phyloP scores from a whole-genome alignment of 2,329 filamentous ascomycete species.

The Trichoderma breve region DNA sequence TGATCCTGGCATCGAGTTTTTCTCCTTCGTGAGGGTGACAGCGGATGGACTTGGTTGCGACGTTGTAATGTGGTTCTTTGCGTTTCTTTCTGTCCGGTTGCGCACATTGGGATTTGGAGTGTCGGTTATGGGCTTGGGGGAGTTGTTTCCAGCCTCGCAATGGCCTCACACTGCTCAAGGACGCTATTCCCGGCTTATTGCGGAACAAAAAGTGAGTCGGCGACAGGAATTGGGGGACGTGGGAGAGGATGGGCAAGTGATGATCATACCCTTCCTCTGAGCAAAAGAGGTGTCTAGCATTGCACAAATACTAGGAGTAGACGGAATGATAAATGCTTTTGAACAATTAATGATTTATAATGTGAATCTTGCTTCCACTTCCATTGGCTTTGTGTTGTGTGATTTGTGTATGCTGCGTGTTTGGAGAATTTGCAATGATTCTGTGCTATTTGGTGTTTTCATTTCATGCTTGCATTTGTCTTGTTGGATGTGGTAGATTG shows the following conservation, averaged over 20 bases:
- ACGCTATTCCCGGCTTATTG: slow-evolving; percentile 21
- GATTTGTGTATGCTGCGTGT: neutral
- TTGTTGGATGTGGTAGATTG: neutral
- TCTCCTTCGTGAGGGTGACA: slow-evolving; percentile 17
- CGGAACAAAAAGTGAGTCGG: slow-evolving; percentile 20
- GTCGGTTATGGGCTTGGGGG: neutral
- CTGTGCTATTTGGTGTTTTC: neutral
- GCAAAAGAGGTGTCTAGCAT: slow-evolving; percentile 35
- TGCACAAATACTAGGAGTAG: slow-evolving; percentile 37
- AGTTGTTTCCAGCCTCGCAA: neutral
- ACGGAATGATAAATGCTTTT: slow-evolving; percentile 37
- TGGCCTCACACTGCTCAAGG: slow-evolving; percentile 20
- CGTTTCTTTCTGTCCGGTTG: neutral
- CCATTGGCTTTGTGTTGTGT: neutral
- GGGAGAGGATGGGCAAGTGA: slow-evolving; percentile 21
- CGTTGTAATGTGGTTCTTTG: slow-evolving; percentile 11
- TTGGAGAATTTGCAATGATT: neutral
- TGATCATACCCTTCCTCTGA: slow-evolving; percentile 29
- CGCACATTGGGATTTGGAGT: neutral
- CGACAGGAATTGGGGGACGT: slow-evolving; percentile 19
- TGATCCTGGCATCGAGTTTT: neutral
- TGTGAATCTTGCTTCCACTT: neutral
- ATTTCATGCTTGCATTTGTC: neutral
- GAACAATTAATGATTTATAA: slow-evolving; percentile 19
- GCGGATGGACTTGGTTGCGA: slow-evolving; percentile 10